phyloP scores from a whole-genome alignment of 2,329 filamentous ascomycete genomes.

The Hypomyces rosellus region DNA sequence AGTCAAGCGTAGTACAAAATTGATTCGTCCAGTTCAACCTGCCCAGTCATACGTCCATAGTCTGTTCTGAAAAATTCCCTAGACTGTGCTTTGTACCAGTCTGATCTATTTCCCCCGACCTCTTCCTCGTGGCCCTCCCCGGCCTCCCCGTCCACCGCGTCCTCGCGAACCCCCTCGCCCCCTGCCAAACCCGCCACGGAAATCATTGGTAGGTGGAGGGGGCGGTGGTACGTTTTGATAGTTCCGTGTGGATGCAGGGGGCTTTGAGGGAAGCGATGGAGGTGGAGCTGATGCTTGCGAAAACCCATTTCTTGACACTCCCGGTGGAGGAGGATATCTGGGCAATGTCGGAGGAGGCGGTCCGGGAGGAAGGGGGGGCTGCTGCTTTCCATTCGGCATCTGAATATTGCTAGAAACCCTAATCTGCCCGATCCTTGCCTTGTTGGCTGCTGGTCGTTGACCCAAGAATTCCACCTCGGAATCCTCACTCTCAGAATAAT shows the following conservation, averaged over 20 bases:
- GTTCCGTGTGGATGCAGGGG: constrained; percentile 19
- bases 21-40: constrained; percentile 6
- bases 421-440: constrained; percentile 28
- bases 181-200: not conserved
- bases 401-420: constrained; percentile 36
- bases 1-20: not conserved
- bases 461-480: constrained; percentile 40
- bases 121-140: constrained; percentile 17
- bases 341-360: constrained; percentile 26
- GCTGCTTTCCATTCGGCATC: constrained; percentile 24
- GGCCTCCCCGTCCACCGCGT: constrained; percentile 19
- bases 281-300: constrained; percentile 15
- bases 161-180: constrained; percentile 8
- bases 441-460: constrained; percentile 24
- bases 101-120: constrained; percentile 15
- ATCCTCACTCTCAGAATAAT: constrained; percentile 42
- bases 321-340: constrained; percentile 20
- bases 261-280: constrained; percentile 24
- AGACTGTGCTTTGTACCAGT: too few relatives aligned
- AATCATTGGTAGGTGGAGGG: constrained; percentile 9
- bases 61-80: not conserved
- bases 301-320: constrained; percentile 14
- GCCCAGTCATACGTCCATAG: not conserved
- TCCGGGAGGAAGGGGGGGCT: constrained; percentile 34
- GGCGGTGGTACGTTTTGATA: constrained; percentile 27